These are phyloP conservation scores for Plasmodium adleri DNA, from an alignment of 169 alveolate species.

Conservation along the genomic window DNA sequence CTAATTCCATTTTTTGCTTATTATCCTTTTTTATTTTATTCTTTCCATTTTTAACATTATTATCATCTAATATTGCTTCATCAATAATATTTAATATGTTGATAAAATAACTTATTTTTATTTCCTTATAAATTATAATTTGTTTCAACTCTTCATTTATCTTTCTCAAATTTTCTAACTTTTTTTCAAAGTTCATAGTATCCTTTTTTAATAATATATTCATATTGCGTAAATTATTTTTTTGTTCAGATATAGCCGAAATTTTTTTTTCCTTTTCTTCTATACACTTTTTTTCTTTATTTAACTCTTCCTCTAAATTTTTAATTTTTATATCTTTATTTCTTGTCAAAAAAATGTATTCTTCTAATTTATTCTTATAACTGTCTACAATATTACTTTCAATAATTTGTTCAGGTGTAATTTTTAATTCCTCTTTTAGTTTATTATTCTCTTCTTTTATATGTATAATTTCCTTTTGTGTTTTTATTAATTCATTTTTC, in stretches of 20 bases:
- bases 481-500: conserved; percentile 40
- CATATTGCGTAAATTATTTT: neutral
- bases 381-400: conserved; percentile 16
- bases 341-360: conserved; percentile 17
- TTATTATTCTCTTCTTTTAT: conserved; percentile 35
- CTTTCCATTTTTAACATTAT: neutral
- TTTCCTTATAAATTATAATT: conserved; percentile 43
- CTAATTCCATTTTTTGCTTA: neutral
- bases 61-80: conserved; percentile 30
- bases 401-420: neutral
- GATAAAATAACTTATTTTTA: conserved; percentile 52
- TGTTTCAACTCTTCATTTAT: conserved; percentile 36
- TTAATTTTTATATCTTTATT: conserved; percentile 47
- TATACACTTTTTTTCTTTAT: neutral
- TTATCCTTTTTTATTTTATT: neutral
- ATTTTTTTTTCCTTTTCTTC: neutral
- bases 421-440: conserved; percentile 41
- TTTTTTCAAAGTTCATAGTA: conserved; percentile 26
- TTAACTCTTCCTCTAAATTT: conserved; percentile 34
- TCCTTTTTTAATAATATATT: conserved; percentile 15
- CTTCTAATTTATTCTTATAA: conserved; percentile 52
- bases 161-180: conserved; percentile 26
- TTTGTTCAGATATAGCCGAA: conserved; percentile 9
- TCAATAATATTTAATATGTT: conserved; percentile 51
- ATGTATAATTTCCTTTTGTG: conserved; percentile 10